A percentile compares a stretch with the other conserved stretches of the same genome.
Evolutionary conservation across 2,329 filamentous ascomycete genomes (phyloP).

Genomic region (Pseudocercospora ulei): DNA sequence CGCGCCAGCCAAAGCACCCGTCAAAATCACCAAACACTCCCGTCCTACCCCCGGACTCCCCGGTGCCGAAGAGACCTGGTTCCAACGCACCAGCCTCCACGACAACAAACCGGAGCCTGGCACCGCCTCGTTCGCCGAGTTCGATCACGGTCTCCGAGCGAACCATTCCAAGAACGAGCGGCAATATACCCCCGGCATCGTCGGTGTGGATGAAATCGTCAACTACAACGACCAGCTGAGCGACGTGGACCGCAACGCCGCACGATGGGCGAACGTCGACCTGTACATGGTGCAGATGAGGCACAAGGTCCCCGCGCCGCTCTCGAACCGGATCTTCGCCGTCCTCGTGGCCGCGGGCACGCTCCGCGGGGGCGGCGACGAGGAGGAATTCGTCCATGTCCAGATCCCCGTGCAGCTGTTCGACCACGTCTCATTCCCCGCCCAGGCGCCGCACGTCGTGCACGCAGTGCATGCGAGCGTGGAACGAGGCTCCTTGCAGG

Average conservation of each 20-base stretch:
- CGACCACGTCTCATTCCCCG: conserved; percentile 10
- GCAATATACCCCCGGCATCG: conserved; percentile 50
- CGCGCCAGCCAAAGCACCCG: conserved; percentile 42
- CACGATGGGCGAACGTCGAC: conserved; percentile 33
- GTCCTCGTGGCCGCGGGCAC: conserved; percentile 52
- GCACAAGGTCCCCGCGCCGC: conserved; percentile 52
- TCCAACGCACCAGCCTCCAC: conserved; percentile 54
- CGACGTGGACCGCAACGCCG: conserved; percentile 18
- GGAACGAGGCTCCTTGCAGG: conserved; percentile 49
- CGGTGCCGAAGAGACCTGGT: conserved; percentile 50
- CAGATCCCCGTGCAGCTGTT: conserved; percentile 34
- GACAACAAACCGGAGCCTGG: conserved; percentile 43
- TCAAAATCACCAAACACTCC: conserved; percentile 46
- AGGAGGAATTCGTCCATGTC: conserved; percentile 31
- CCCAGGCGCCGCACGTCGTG: conserved; percentile 33
- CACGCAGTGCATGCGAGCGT: conserved; percentile 54
- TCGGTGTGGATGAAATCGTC: conserved; percentile 41
- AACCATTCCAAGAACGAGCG: conserved; percentile 50
- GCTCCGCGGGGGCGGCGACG: too few relatives aligned
- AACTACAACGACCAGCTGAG: conserved; percentile 36
- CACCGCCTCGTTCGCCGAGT: conserved; percentile 56
- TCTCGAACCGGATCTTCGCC: conserved; percentile 57
- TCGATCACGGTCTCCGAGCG: conserved; percentile 50
- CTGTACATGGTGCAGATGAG: conserved; percentile 53
- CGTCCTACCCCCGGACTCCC: conserved; percentile 34